Evolutionary conservation across 1,139 yeast genomes (phyloP).

Genomic region (Hansenula sp.): DNA sequence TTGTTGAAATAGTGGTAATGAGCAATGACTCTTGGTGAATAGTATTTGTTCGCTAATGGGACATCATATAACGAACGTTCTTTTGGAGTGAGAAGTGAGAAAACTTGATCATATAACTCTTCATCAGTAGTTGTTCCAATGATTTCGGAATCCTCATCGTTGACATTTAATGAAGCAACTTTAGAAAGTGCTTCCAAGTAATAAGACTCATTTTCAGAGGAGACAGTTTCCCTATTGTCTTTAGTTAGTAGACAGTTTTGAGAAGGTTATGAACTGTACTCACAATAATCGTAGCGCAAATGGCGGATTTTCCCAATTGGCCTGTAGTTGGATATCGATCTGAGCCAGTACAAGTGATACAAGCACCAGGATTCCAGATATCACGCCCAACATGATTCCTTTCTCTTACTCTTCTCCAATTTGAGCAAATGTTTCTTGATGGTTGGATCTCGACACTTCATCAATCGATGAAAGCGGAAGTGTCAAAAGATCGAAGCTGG

Average conservation of each 20-base stretch:
- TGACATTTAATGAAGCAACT: slow-evolving; percentile 28
- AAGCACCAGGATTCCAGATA: background rate
- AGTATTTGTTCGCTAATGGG: slow-evolving; percentile 47
- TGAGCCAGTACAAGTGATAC: slow-evolving; percentile 4
- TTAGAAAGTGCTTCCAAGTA: slow-evolving; percentile 44
- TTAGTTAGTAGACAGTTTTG: slow-evolving; percentile 1
- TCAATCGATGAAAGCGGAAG: background rate
- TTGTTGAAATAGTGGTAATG: slow-evolving; percentile 52
- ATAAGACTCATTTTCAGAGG: slow-evolving; percentile 44
- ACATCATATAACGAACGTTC: slow-evolving; percentile 41
- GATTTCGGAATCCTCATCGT: slow-evolving; percentile 24
- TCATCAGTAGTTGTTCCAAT: slow-evolving; percentile 15
- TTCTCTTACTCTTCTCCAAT: background rate
- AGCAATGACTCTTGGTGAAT: slow-evolving; percentile 61
- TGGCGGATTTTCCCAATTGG: slow-evolving; percentile 36
- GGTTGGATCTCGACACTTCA: background rate
- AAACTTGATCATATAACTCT: slow-evolving; percentile 34
- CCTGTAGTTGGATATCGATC: slow-evolving; percentile 18
- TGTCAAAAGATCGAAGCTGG: background rate
- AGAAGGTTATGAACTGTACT: slow-evolving; percentile 14
- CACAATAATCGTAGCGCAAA: slow-evolving; percentile 44
- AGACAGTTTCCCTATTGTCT: slow-evolving; percentile 42
- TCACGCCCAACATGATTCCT: background rate
- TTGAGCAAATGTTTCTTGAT: background rate
- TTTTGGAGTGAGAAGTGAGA: slow-evolving; percentile 27